Base-by-base conservation (phyloP, 768 basidiomycete genomes). In the Lactifluus pinguis region DNA sequence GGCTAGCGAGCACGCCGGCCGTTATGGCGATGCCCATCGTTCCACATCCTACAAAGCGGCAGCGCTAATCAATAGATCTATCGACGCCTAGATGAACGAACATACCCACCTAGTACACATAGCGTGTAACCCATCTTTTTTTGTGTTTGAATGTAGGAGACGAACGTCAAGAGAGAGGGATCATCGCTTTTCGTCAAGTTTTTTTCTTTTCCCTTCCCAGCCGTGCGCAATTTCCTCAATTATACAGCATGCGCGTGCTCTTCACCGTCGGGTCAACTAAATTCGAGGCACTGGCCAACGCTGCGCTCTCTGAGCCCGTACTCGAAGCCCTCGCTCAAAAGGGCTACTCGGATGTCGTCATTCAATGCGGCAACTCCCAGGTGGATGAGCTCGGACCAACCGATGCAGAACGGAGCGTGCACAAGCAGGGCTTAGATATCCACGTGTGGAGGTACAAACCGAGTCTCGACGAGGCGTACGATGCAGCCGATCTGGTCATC, bases 1-100 rank as follows among this genome's bases (percentile, higher is more conserved):
- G 83, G 69, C 90, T 90, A 64, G 86, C 82, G 53, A 97, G 77
- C 45, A 98, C 89, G 49, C 97, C 97, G 25, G 95, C 95, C 52
- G 94, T 82, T 71, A 99, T 81, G 60, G 97, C 94, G 67, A 98
- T 75, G 59, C 97, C 97, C 97, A 99, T 98, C 11, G 95, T 98
- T 59, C 97, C 97, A 73, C 97, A 98, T 79, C 95, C 97, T 87
- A 68, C 60, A 7, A 11, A 38, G 9, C 62, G 45, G 67, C 57
- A 7, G 63, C 53, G 53, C 65, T 64, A 61, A 67, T 57, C 49
- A 52, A 36, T 14, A 60, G 9, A 57, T 56, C 54, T 39, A 66
- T 59, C 9, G 11, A 63, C 38, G 49, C 29, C 13, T 25, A 48
- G 29, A 44, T 41, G 60, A 47, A 21, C 4, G 19, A 57, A 51